These are phyloP conservation scores for Dactylellina haptotyla DNA, from an alignment of 2,329 filamentous ascomycete species.

Conservation along the genomic window DNA sequence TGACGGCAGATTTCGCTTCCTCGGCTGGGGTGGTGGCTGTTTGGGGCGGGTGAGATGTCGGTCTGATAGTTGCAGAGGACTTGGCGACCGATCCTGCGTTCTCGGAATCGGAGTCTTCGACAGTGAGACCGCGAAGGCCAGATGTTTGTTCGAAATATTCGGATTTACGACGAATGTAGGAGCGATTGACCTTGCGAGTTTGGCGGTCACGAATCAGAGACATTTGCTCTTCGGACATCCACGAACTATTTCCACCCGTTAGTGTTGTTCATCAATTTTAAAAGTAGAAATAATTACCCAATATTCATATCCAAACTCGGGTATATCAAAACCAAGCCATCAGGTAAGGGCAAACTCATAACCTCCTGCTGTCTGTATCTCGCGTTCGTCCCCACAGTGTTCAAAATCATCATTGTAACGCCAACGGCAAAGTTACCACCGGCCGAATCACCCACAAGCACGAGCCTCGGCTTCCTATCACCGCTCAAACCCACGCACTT, in stretches of 20 bases:
- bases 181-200: slow-evolving; percentile 78
- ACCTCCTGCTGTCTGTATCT: slow-evolving; percentile 51
- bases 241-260: slow-evolving; percentile 68
- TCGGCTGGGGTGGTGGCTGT: slow-evolving; percentile 19
- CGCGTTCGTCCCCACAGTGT: slow-evolving; percentile 61
- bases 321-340: slow-evolving; percentile 86
- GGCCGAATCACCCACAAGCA: slow-evolving; percentile 82
- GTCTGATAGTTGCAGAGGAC: slow-evolving; percentile 69
- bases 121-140: slow-evolving; percentile 76
- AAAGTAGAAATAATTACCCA: slow-evolving; percentile 62
- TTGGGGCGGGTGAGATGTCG: slow-evolving; percentile 26
- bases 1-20: slow-evolving; percentile 43
- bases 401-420: slow-evolving; percentile 87
- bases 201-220: slow-evolving; percentile 85
- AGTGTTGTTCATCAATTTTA: neutral
- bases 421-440: slow-evolving; percentile 83
- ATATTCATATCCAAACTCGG: slow-evolving; percentile 96
- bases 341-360: slow-evolving; percentile 73
- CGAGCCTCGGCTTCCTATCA: slow-evolving; percentile 71
- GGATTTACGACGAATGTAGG: slow-evolving; percentile 82
- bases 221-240: slow-evolving; percentile 99
- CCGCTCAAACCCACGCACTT: slow-evolving; percentile 80
- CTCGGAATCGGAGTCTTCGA: slow-evolving; percentile 66
- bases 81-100: slow-evolving; percentile 61
- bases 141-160: slow-evolving; percentile 79